Percentiles rank a stretch among this genome's conserved stretches.
These are phyloP conservation scores for Eucalyptus erythrocorys DNA, from an alignment of 345 rosid genomes.

Conservation along the genomic window DNA sequence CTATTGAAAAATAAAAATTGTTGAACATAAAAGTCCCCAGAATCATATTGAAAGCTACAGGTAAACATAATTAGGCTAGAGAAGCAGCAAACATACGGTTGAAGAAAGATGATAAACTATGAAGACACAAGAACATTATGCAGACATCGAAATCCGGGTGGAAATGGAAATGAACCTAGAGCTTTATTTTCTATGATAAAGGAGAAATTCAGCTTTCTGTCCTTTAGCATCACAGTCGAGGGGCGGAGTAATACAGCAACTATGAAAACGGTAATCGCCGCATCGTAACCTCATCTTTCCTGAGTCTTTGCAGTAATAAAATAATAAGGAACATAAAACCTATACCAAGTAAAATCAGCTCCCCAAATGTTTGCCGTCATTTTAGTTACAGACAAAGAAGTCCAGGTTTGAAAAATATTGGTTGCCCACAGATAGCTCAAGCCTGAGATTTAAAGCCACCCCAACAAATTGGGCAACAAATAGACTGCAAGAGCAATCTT, in stretches of 20 bases:
- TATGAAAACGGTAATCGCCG: neutral
- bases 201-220: neutral
- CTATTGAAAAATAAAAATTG: neutral
- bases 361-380: neutral
- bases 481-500: neutral
- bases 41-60: neutral
- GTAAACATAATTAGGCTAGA: neutral
- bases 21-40: neutral
- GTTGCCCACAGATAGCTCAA: neutral
- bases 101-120: neutral
- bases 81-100: neutral
- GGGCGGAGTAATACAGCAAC: neutral
- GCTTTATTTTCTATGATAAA: neutral
- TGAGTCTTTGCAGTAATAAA: neutral
- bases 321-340: neutral
- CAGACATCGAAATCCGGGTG: neutral
- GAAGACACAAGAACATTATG: neutral
- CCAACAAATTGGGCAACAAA: neutral
- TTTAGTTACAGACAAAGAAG: neutral
- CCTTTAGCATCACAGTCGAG: neutral
- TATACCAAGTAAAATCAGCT: neutral
- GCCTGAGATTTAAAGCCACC: neutral
- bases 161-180: neutral
- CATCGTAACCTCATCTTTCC: neutral
- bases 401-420: neutral